These are phyloP conservation scores for Nasturtium officinale DNA, from an alignment of 345 rosid species.

Conservation along the genomic window DNA sequence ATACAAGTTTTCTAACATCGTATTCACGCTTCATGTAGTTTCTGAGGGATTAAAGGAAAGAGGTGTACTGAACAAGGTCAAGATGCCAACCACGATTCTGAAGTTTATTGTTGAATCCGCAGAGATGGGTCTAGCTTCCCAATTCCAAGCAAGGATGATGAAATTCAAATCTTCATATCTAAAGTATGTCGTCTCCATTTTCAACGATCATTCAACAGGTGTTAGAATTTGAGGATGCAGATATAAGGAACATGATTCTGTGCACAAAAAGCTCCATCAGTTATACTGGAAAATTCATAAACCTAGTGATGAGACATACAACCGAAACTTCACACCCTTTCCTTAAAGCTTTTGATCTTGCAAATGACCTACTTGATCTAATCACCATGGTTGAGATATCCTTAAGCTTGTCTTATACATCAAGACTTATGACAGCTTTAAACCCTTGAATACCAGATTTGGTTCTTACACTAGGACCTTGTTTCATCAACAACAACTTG, in stretches of 20 bases:
- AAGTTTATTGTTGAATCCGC: slow-evolving; percentile 68
- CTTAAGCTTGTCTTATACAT: slow-evolving; percentile 57
- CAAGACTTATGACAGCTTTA: slow-evolving; percentile 55
- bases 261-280: slow-evolving; percentile 77
- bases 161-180: slow-evolving; percentile 60
- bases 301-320: slow-evolving; percentile 53
- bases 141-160: slow-evolving; percentile 50
- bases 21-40: slow-evolving; percentile 44
- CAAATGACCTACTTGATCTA: slow-evolving; percentile 62
- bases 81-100: slow-evolving; percentile 66
- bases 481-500: slow-evolving; percentile 44
- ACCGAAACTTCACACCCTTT: slow-evolving; percentile 51
- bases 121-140: slow-evolving; percentile 57
- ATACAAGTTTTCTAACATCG: slow-evolving; percentile 10
- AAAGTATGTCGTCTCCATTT: slow-evolving; percentile 47
- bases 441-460: slow-evolving; percentile 91
- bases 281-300: slow-evolving; percentile 74
- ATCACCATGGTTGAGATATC: slow-evolving; percentile 52
- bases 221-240: slow-evolving; percentile 54
- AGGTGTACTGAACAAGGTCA: slow-evolving; percentile 50
- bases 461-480: slow-evolving; percentile 72
- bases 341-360: slow-evolving; percentile 62
- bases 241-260: slow-evolving; percentile 51
- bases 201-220: slow-evolving; percentile 45
- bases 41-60: slow-evolving; percentile 42